A percentile compares a stretch with the other conserved stretches of the same genome.
Conservation (phyloP, 1,284 basidiomycete species). For the Kwoniella shivajii region DNA sequence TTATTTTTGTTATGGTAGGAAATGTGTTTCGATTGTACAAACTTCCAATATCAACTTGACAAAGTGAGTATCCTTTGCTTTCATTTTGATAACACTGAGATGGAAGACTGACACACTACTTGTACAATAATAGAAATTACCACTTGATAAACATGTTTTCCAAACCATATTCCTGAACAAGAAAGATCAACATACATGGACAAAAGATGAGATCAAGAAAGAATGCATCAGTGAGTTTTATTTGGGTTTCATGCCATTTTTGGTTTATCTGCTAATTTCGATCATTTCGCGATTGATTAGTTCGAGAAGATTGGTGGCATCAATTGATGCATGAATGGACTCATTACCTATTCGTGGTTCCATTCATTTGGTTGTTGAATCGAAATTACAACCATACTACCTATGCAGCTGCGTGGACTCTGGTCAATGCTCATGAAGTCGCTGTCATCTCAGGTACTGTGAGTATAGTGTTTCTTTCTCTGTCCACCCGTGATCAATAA, state of each 20-base stretch:
- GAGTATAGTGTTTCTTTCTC: not conserved
- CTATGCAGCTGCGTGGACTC: slow-evolving; percentile 52
- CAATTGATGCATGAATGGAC: slow-evolving; percentile 49
- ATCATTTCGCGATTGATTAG: slow-evolving; percentile 21
- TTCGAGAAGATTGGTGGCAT: slow-evolving; percentile 55
- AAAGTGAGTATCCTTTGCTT: slow-evolving; percentile 28
- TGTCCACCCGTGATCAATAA: not conserved
- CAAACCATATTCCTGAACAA: slow-evolving; percentile 59
- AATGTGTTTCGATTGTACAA: slow-evolving; percentile 51
- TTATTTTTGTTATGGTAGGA: slow-evolving; percentile 24
- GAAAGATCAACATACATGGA: slow-evolving; percentile 55
- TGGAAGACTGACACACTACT: not conserved
- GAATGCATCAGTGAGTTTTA: slow-evolving; percentile 56
- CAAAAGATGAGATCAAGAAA: slow-evolving; percentile 55
- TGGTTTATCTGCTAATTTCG: not conserved
- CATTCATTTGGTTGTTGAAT: slow-evolving; percentile 58
- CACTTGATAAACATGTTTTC: slow-evolving; percentile 55
- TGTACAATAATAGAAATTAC: too few relatives aligned
- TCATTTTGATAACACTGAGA: not conserved
- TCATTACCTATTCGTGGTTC: slow-evolving; percentile 57
- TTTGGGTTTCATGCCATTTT: not conserved
- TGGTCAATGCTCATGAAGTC: slow-evolving; percentile 57
- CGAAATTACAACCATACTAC: slow-evolving; percentile 50
- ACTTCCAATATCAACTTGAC: slow-evolving; percentile 51
- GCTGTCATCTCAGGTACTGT: slow-evolving; percentile 55